phyloP scores from a whole-genome alignment of 768 basidiomycete genomes.

The Sistotremastrum suecicum region DNA sequence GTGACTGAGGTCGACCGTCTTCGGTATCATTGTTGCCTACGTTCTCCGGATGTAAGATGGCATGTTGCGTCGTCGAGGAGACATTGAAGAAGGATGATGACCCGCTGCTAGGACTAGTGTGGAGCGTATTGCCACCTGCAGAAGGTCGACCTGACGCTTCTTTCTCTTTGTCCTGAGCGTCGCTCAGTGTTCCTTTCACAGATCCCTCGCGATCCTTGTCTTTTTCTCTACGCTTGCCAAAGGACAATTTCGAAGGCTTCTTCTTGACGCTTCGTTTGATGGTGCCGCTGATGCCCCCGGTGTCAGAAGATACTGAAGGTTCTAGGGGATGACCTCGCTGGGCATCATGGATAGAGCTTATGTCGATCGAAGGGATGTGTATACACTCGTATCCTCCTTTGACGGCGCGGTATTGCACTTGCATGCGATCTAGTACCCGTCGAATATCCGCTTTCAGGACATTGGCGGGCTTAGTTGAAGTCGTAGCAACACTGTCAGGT shows the following conservation, averaged over 20 bases:
- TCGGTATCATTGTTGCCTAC: not conserved
- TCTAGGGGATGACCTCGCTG: constrained; percentile 21
- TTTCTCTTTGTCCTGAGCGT: constrained; percentile 24
- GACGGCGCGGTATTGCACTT: constrained; percentile 85
- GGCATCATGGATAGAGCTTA: constrained; percentile 49
- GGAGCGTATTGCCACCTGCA: constrained; percentile 30
- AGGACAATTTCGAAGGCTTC: constrained; percentile 70
- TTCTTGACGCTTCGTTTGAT: constrained; percentile 45
- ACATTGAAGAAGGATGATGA: constrained; percentile 84
- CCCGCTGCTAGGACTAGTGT: constrained; percentile 56
- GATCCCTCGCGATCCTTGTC: constrained; percentile 35
- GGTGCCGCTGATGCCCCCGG: constrained; percentile 26
- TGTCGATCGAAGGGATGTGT: constrained; percentile 86
- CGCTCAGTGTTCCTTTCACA: constrained; percentile 23
- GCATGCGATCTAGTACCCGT: constrained; percentile 84
- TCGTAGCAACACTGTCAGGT: constrained; percentile 69
- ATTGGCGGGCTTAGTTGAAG: constrained; percentile 75
- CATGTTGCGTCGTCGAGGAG: constrained; percentile 22
- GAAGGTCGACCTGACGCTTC: constrained; percentile 31
- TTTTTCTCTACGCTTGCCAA: constrained; percentile 38
- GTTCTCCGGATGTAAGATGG: not conserved
- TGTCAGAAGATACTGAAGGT: constrained; percentile 29
- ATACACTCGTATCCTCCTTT: constrained; percentile 93
- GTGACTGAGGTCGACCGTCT: constrained; percentile 28
- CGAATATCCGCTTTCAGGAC: constrained; percentile 75